phyloP scores from a whole-genome alignment of 2,329 filamentous ascomycete genomes.

The Colletotrichum sansevieriae region DNA sequence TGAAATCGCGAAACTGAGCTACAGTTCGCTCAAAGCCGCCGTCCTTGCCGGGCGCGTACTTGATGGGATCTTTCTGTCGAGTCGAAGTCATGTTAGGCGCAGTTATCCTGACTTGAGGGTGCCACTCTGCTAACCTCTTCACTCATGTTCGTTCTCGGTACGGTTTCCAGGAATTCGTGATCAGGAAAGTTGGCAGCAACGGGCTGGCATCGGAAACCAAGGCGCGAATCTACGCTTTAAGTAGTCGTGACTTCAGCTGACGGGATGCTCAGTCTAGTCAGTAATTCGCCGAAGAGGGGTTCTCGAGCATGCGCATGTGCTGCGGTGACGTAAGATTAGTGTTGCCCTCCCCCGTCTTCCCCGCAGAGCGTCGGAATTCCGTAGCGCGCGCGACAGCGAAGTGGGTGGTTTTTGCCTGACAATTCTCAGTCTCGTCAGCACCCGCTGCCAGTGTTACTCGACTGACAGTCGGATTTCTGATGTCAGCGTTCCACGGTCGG shows the following conservation, averaged over 20 bases:
- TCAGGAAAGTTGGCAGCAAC: not conserved
- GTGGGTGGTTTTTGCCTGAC: too few species aligned
- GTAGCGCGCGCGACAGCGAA: too few species aligned
- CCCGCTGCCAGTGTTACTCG: too few species aligned
- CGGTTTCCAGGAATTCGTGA: too few species aligned
- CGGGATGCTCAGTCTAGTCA: constrained; percentile 3
- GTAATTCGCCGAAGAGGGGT: not conserved
- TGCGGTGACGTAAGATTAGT: constrained; percentile 11
- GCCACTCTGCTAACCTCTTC: constrained; percentile 11
- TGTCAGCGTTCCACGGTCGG: too few species aligned
- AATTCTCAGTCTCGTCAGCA: too few species aligned
- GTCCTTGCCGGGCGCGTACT: constrained; percentile 49
- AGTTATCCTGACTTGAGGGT: too few species aligned
- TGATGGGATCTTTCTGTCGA: constrained; percentile 25
- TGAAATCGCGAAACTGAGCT: constrained; percentile 66
- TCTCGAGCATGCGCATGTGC: not conserved
- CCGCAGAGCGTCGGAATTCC: not conserved
- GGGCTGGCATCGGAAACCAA: too few species aligned
- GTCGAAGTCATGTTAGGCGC: too few species aligned
- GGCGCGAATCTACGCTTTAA: not conserved
- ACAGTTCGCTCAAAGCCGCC: constrained; percentile 66
- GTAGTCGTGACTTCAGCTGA: not conserved
- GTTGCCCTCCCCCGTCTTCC: not conserved
- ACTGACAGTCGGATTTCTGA: too few species aligned
- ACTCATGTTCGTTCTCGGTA: not conserved